Conservation (phyloP, 2,329 filamentous ascomycete genomes). For the Claviceps capensis region DNA sequence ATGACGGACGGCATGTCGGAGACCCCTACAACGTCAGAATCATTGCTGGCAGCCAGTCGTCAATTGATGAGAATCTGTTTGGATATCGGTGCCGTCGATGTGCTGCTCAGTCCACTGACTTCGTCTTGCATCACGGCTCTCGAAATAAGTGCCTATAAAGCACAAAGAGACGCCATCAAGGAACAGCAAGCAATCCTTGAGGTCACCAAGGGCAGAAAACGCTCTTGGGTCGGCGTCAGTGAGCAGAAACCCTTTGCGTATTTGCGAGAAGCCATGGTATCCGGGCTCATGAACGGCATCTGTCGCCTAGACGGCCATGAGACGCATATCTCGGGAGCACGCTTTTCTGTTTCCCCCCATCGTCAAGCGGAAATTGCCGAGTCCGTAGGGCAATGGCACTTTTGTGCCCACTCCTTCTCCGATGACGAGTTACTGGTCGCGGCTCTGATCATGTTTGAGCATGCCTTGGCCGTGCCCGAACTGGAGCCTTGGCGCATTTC, state of each 20-base stretch:
- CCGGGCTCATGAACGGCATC: constrained; percentile 76
- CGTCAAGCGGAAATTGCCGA: constrained; percentile 52
- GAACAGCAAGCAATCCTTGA: constrained; percentile 62
- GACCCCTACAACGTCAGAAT: constrained; percentile 14
- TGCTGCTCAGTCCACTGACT: constrained; percentile 67
- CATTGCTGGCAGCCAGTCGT: constrained; percentile 18
- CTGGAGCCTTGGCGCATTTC: constrained; percentile 69
- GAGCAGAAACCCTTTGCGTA: constrained; percentile 82
- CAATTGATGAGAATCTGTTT: constrained; percentile 55
- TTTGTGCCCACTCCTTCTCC: constrained; percentile 76
- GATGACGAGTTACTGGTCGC: constrained; percentile 85
- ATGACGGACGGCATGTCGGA: constrained; percentile 27
- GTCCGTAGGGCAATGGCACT: constrained; percentile 68
- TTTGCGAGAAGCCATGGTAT: constrained; percentile 85
- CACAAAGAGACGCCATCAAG: constrained; percentile 60
- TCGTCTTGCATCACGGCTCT: constrained; percentile 60
- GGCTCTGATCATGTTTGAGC: constrained; percentile 78
- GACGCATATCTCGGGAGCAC: constrained; percentile 47
- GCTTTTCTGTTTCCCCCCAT: constrained; percentile 53
- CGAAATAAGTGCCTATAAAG: constrained; percentile 71
- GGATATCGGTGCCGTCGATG: constrained; percentile 76
- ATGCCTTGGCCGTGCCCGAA: constrained; percentile 71
- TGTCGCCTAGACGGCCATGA: constrained; percentile 56
- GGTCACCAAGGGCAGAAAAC: constrained; percentile 61
- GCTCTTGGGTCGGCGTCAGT: constrained; percentile 82